These are phyloP conservation scores for Fusarium pseudoanthophilum DNA, from an alignment of 2,329 filamentous ascomycete species.

Conservation along the genomic window DNA sequence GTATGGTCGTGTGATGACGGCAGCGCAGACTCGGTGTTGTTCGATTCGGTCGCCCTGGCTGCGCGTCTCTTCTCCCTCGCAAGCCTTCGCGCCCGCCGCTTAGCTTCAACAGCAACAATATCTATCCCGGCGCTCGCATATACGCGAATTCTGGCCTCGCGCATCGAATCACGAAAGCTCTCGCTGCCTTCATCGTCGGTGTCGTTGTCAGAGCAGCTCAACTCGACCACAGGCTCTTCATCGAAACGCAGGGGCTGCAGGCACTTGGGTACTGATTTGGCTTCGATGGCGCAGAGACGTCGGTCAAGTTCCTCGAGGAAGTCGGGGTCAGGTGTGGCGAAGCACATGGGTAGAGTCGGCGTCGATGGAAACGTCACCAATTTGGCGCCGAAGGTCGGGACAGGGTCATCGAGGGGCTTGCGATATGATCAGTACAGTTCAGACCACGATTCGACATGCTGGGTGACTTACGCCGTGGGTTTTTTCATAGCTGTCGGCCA, in stretches of 20 bases:
- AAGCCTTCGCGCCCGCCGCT: neutral
- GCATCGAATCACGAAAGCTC: rapidly evolving
- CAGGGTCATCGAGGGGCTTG: neutral
- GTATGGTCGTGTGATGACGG: neutral
- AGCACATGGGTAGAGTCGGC: neutral
- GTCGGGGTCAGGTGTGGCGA: neutral
- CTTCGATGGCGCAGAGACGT: neutral
- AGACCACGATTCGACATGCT: rapidly evolving
- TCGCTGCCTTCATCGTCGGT: neutral
- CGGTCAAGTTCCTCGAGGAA: neutral
- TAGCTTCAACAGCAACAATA: neutral
- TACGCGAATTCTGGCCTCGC: rapidly evolving
- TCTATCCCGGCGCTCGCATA: neutral
- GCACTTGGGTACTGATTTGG: neutral
- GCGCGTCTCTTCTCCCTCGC: neutral
- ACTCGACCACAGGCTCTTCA: neutral
- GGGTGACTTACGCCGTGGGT: rapidly evolving
- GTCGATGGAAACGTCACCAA: neutral
- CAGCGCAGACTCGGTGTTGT: neutral
- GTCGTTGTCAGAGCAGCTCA: neutral
- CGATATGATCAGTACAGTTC: rapidly evolving
- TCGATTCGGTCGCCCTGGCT: neutral
- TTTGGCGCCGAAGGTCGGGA: neutral
- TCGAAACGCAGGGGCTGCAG: neutral
- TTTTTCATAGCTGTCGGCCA: neutral